Percentiles rank a stretch among this genome's conserved stretches.
Conservation (phyloP, 1,284 basidiomycete species). For the Ceratobasidium theobromae region DNA sequence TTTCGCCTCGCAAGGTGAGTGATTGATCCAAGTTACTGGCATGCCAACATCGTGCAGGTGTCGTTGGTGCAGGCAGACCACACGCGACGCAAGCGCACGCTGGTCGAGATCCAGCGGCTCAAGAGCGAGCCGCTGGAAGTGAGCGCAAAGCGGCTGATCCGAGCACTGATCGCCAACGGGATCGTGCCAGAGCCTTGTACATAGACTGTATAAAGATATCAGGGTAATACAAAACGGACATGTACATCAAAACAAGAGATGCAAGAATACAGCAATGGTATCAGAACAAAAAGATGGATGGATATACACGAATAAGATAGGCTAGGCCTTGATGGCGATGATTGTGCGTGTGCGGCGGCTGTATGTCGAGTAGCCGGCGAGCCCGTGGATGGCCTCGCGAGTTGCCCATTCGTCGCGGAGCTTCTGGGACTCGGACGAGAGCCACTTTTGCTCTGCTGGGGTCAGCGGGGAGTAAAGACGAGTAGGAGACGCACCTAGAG, state of each 20-base stretch:
- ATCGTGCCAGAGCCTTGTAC: slow-evolving; percentile 21
- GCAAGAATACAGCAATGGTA: neutral
- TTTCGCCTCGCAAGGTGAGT: slow-evolving; percentile 58
- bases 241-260: slow-evolving; percentile 17
- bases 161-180: slow-evolving; percentile 28
- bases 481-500: slow-evolving; percentile 3
- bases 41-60: neutral
- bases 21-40: neutral
- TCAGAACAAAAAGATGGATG: neutral
- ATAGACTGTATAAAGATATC: neutral
- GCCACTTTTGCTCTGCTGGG: slow-evolving; percentile 15
- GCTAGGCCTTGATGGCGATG: slow-evolving; percentile 10
- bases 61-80: slow-evolving; percentile 25
- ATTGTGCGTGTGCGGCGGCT: slow-evolving; percentile 10
- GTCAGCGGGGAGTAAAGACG: neutral
- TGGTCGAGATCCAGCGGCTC: slow-evolving; percentile 23
- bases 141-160: slow-evolving; percentile 29
- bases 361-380: slow-evolving; percentile 19
- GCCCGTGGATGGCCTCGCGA: slow-evolving; percentile 19
- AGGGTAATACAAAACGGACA: slow-evolving; percentile 9
- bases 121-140: slow-evolving; percentile 27
- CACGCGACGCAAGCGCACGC: slow-evolving; percentile 12
- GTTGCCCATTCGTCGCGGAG: slow-evolving; percentile 15
- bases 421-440: slow-evolving; percentile 8
- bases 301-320: neutral